Base-by-base conservation (phyloP, 768 basidiomycete genomes). In the Crassisporium funariophilum region DNA sequence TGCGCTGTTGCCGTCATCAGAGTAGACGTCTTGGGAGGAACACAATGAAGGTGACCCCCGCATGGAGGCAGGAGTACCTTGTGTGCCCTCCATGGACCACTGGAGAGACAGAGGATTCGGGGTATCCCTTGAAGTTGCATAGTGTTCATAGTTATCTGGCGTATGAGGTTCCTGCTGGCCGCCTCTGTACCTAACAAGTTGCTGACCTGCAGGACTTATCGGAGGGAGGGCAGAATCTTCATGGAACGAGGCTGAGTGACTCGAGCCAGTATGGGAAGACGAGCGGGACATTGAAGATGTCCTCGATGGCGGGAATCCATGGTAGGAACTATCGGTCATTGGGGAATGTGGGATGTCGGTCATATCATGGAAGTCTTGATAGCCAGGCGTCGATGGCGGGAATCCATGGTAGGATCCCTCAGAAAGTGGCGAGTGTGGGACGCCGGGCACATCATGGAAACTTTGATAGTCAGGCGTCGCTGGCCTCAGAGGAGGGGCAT, bases 111-210 rank as follows among this genome's bases (percentile, higher is more conserved):
- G 19, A 9, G 24, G 9, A 11, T 52, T 48, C 19, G 47, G 47
- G 11, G 38, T 35, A 7, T 44, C 37, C 16, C 34, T 17, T 9
- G 35, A 25, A 12, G 33, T 17, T 19, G 38, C 41, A 38, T 40
- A 34, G 35, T 12, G 23, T n/a, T 36, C 40, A 15, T 46, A 39
- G 23, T 39, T 12, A 35, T 50, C 50, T 9, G 29, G 24, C 31
- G 54, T 41, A 9, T 41, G 22, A 27, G 24, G 16, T 24, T 29
- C 29, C 12, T 44, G 37, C 37, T 20, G 34, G 45, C 54, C 52
- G 31, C 40, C 50, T 38, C 42, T 49, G 44, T 56, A 52, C 24
- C 41, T 41, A 12, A 55, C 47, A 37, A 59, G 43, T 40, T 59
- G 58, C 46, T 54, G 52, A 16, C 43, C 47, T 39, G 42, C 46